Evolutionary conservation across 2,329 filamentous ascomycete genomes (phyloP), one percentile per base, ranked within the genome.

Genomic region (Talaromyces sp.): DNA sequence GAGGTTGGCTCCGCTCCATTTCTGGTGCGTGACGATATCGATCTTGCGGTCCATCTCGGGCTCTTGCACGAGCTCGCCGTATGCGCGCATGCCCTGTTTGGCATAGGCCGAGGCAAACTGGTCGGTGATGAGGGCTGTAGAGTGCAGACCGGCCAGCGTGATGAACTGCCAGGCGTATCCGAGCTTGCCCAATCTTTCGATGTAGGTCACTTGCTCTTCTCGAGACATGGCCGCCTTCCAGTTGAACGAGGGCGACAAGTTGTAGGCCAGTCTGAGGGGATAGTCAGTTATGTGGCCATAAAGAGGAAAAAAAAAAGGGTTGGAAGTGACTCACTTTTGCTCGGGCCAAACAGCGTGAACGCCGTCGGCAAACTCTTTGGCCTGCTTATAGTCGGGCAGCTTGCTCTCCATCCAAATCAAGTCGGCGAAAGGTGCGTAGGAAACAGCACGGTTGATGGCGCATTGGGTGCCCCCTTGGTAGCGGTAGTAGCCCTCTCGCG

Each of bases 91-190:
- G 60, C 93, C 93, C 62, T 89, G 81, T 75, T 86, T 81, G 60
- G 89, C 83, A 75, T 90, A 99, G 55, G 91, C 90, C 73, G 86
- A 85, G 62, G 91, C 87, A 78, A 99, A 99, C 64, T 88, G 86
- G 79, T 98, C 87, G 70, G 88, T 89, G 79, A 96, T 96, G 58
- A 99, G 86, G 41, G 93, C 95, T 4, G 91, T 97, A 64, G 91
- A 96, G 82, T 99, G 95, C 73, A 99, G 84, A 67, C 95, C 95
- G 5, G 93, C 95, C 53, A 99, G 86, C n/a, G 95, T 99, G 82
- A 99, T 99, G 83, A 99, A 99, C 78, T 99, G 95, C 95, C 95
- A 99, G 86, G 91, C 96, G 85, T 99, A 99, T 64, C 95, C 95
- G 55, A 99, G 85, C 64, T 81, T 72, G 63, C 88, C 92, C 46